Conservation (phyloP, 352 stramenopile species). For the Phytophthora tubulina region DNA sequence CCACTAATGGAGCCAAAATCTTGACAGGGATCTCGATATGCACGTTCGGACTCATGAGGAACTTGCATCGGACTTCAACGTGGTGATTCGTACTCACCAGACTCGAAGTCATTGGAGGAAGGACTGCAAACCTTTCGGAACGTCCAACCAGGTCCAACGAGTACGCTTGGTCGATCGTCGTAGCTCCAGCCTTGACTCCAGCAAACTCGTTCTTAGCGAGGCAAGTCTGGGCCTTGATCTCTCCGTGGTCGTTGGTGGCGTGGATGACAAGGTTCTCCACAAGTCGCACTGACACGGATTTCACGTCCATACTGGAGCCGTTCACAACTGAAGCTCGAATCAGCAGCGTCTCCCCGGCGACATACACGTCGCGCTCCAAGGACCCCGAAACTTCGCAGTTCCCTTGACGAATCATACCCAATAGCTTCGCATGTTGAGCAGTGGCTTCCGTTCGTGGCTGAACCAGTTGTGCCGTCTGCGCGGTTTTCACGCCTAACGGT, state of each 20-base stretch:
- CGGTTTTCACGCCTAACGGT: conserved; percentile 17
- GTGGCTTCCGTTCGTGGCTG: conserved; percentile 23
- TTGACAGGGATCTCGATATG: conserved; percentile 40
- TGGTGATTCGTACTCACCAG: conserved; percentile 26
- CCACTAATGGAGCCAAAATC: conserved; percentile 19
- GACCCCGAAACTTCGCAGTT: conserved; percentile 36
- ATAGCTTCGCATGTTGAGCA: conserved; percentile 27
- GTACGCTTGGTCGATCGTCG: conserved; percentile 28
- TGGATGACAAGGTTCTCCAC: conserved; percentile 33
- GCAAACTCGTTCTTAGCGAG: conserved; percentile 30
- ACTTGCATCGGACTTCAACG: conserved; percentile 39
- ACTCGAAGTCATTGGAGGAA: conserved; percentile 27
- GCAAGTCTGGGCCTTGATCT: conserved; percentile 32
- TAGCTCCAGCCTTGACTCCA: conserved; percentile 26
- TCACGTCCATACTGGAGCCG: conserved; percentile 35
- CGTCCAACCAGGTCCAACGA: conserved; percentile 31
- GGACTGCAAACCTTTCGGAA: conserved; percentile 22
- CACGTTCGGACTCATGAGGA: conserved; percentile 37
- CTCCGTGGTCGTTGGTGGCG: conserved; percentile 8
- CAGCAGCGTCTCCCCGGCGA: conserved; percentile 34
- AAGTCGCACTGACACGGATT: conserved; percentile 26
- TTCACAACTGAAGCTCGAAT: conserved; percentile 34
- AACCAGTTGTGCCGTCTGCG: conserved; percentile 26
- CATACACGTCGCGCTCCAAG: conserved; percentile 33
- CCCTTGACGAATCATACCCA: conserved; percentile 33